Evolutionary conservation across 148 eudicot species (phyloP).

Genomic region (Gaultheria prostrata): DNA sequence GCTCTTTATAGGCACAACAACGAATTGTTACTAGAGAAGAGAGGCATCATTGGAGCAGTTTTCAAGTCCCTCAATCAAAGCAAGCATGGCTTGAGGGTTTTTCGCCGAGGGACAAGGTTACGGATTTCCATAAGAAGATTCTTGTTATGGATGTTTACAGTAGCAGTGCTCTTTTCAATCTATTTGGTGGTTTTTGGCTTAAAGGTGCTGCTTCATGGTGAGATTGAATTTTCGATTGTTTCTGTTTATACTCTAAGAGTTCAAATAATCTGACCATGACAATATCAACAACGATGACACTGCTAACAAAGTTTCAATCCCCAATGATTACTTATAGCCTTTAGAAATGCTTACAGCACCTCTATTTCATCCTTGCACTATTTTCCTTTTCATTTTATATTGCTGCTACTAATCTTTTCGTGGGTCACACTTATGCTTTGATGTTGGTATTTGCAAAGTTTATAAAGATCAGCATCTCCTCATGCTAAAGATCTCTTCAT

Average conservation of each 20-base stretch:
- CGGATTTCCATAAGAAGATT: conserved; percentile 46
- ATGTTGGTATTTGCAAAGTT: background rate
- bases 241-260: background rate
- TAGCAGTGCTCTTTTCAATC: conserved; percentile 51
- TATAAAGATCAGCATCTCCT: background rate
- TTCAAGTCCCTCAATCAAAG: conserved; percentile 38
- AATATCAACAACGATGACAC: background rate
- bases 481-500: background rate
- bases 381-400: background rate
- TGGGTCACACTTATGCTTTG: background rate
- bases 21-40: conserved; percentile 47
- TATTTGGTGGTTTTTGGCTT: conserved; percentile 53
- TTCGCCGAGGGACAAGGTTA: conserved; percentile 56
- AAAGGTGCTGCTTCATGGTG: conserved; percentile 62
- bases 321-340: background rate
- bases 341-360: background rate
- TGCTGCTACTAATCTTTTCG: background rate
- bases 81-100: conserved; percentile 38
- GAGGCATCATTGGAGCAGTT: conserved; percentile 32
- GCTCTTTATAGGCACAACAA: conserved; percentile 36
- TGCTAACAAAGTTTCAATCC: background rate
- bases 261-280: background rate
- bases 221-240: conserved; percentile 18
- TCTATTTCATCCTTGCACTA: background rate
- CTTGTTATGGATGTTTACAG: conserved; percentile 46